Percentiles rank a stretch among this genome's conserved stretches.
Conservation (phyloP, 2,329 filamentous ascomycete species). For the Colletotrichum lentis region DNA sequence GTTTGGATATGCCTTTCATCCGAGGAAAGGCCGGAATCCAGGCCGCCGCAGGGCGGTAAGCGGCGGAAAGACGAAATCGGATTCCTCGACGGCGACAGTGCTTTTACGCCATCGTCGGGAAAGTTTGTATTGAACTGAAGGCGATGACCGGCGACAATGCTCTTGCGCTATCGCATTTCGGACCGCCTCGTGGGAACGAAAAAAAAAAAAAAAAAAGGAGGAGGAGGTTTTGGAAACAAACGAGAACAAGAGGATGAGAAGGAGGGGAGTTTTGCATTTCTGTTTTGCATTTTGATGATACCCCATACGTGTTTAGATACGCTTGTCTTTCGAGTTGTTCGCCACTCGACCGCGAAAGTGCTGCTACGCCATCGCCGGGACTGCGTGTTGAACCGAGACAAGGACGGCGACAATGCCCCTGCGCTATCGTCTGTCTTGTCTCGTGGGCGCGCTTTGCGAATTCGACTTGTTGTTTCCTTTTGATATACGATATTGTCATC, state of each 20-base stretch:
- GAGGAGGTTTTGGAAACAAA: background rate
- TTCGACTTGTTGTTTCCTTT: slow-evolving; percentile 29
- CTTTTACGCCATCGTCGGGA: slow-evolving; percentile 58
- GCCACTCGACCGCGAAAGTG: slow-evolving; percentile 62
- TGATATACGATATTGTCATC: slow-evolving; percentile 10
- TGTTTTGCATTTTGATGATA: slow-evolving; percentile 50
- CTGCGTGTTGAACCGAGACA: slow-evolving; percentile 60
- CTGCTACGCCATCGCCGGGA: slow-evolving; percentile 65
- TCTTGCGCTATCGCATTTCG: slow-evolving; percentile 58
- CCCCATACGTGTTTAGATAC: slow-evolving; percentile 57
- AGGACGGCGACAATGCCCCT: slow-evolving; percentile 60
- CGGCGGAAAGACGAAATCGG: slow-evolving; percentile 37
- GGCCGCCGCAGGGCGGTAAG: slow-evolving; percentile 22
- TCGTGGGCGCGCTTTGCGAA: slow-evolving; percentile 55
- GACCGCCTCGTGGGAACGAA: slow-evolving; percentile 35
- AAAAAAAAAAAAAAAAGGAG: background rate
- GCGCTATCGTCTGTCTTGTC: slow-evolving; percentile 60
- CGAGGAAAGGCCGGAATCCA: slow-evolving; percentile 39
- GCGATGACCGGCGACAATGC: slow-evolving; percentile 59
- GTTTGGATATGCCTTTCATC: slow-evolving; percentile 44
- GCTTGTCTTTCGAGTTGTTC: slow-evolving; percentile 53
- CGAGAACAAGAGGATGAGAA: background rate
- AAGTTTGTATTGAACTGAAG: slow-evolving; percentile 56
- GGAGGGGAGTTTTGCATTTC: slow-evolving; percentile 34
- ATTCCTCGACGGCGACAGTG: slow-evolving; percentile 52